Conservation (phyloP, 768 basidiomycete genomes). For the Calocybe cyanea region DNA sequence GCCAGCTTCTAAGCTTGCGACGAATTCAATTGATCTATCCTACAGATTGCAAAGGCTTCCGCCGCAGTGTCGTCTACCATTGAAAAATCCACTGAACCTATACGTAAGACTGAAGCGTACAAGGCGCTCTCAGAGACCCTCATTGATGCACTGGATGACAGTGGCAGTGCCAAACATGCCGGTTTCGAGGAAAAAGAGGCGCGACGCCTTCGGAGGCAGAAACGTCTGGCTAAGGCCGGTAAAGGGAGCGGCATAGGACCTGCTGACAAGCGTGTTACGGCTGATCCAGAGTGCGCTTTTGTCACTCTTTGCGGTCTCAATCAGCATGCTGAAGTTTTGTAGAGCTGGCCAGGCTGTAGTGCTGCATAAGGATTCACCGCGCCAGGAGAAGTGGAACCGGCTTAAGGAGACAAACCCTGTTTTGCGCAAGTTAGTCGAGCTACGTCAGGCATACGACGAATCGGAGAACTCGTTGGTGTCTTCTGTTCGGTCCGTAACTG, state of each 20-base stretch:
- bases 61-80: slow-evolving; percentile 84
- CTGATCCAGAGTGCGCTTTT: slow-evolving; percentile 74
- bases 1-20: slow-evolving; percentile 17
- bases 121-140: slow-evolving; percentile 87
- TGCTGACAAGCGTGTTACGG: slow-evolving; percentile 47
- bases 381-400: slow-evolving; percentile 76
- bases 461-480: slow-evolving; percentile 89
- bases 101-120: slow-evolving; percentile 94
- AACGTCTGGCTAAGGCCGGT: slow-evolving; percentile 82
- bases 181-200: slow-evolving; percentile 96
- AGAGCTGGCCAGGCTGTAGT: slow-evolving; percentile 88
- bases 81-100: slow-evolving; percentile 89
- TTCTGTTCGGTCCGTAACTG: slow-evolving; percentile 77
- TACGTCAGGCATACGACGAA: slow-evolving; percentile 79
- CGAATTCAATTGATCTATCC: not conserved
- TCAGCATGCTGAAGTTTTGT: not conserved
- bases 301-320: not conserved
- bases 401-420: slow-evolving; percentile 80
- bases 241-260: slow-evolving; percentile 56
- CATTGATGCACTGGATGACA: slow-evolving; percentile 91
- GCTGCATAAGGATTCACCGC: slow-evolving; percentile 76
- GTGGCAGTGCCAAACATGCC: slow-evolving; percentile 88
- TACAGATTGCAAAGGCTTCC: slow-evolving; percentile 80
- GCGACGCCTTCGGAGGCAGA: slow-evolving; percentile 74
- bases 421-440: slow-evolving; percentile 50